Percentiles rank a stretch among this genome's conserved stretches.
These are phyloP conservation scores for Fraxinus angustifolia DNA, from an alignment of 305 asterid genomes.

Conservation along the genomic window DNA sequence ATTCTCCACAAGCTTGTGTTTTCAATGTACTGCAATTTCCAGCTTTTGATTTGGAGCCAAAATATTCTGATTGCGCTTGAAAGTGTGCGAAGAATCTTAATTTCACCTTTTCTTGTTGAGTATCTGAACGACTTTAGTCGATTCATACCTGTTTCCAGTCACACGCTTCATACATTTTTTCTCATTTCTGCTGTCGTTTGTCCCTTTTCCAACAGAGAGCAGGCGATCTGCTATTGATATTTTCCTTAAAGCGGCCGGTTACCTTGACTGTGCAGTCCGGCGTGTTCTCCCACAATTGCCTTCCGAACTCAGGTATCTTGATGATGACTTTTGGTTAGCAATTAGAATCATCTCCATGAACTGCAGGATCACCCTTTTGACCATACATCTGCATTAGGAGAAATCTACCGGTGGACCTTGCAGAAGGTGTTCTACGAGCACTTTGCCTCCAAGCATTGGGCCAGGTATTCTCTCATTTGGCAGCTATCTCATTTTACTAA, in stretches of 20 bases:
- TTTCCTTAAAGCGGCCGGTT: constrained; percentile 96
- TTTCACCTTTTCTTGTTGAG: neutral
- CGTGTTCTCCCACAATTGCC: constrained; percentile 91
- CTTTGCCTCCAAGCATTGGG: constrained; percentile 53
- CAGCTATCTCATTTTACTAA: constrained; percentile 10
- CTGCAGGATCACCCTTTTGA: constrained; percentile 7
- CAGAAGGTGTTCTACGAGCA: constrained; percentile 48
- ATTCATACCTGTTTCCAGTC: neutral
- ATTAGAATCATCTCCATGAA: constrained; percentile 12
- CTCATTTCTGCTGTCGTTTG: constrained; percentile 9
- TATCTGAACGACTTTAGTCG: neutral
- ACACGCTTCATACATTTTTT: constrained; percentile 22
- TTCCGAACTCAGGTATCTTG: constrained; percentile 64
- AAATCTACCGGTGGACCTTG: constrained; percentile 50
- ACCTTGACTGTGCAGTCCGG: constrained; percentile 94
- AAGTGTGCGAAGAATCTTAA: neutral
- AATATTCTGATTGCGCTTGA: neutral
- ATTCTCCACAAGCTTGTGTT: neutral
- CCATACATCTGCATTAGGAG: constrained; percentile 36
- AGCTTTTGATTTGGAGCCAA: neutral
- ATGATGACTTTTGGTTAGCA: constrained; percentile 19
- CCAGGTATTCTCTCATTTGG: constrained; percentile 33
- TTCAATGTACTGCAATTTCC: neutral
- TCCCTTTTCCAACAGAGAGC: constrained; percentile 54
- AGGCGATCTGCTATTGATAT: constrained; percentile 85